Base-by-base conservation (phyloP, 257 asterid genomes). In the Hygrophila difformis region DNA sequence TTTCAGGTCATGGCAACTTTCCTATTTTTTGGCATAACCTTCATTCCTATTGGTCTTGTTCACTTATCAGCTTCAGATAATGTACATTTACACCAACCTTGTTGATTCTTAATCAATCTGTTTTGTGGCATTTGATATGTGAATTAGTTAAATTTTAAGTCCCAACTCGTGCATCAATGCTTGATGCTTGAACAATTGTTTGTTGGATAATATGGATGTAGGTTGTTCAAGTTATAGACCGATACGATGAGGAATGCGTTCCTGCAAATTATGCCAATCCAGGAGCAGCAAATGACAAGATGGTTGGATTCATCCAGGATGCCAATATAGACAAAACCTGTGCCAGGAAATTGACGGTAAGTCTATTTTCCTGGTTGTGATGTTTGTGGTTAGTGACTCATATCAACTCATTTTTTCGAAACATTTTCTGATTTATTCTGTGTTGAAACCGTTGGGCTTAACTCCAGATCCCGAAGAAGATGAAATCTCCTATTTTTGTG, bases 31-130 rank as follows among this genome's bases (percentile, higher is more conserved):
- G 3, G 3, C 26, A 46, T 89, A 18, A 56, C 74, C 42, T 85
- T 85, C 75, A 71, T 89, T 57, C 94, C 94, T 0, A 68, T 85
- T 52, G 98, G 98, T 13, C 87, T 85, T 38, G 59, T 79, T 16
- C 75, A 89, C 44, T 57, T 82, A 47, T 75, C 72, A 44, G 96
- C 98, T 37, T 82, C 96, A 0, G 84, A 77, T 15, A 39, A 24
- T 9, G 98, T 85, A 75, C 10, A 33, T 33, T 33, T 33, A 9
- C 3, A 12, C 37, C 37, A 9, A 10, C 6, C 8, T 33, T 33
- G 37, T 12, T 33, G 37, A 33, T 33, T 33, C 37, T 5, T 9
- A 2, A 4, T 33, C 12, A 5, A 2, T 2, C 29, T 24, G 29
- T 24, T 24, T 2, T 24, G 7, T 24, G 29, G 7, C 7, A 24